Evolutionary conservation across 192 early-diverging fungal species (phyloP), one percentile per base, ranked within the genome.

Genomic region (Mortierella claussenii): DNA sequence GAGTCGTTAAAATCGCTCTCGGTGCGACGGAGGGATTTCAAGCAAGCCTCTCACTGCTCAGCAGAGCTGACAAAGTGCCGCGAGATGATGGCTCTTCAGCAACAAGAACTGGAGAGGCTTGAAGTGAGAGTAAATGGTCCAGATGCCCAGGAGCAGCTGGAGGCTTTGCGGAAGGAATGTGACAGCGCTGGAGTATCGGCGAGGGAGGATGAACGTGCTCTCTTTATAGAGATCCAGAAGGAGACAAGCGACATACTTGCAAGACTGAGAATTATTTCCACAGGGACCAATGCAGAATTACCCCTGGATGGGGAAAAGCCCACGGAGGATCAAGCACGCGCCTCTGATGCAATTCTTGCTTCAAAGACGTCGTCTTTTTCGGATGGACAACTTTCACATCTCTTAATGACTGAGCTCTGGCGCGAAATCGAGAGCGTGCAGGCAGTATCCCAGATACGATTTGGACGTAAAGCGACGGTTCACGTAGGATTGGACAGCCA

Each of bases 1-100:
- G 73, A 76, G 20, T 56, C 64, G 0, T 34, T 65, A 13, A 76
- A 76, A 30, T 43, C 21, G 10, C 26, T 67, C 7, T 57, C 73
- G 10, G 65, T 76, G 6, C 73, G 62, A 50, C 58, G 73, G 11
- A 57, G 73, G 11, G 73, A 76, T 54, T 76, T 76, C n/a, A 66
- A 62, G 36, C 64, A 76, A 27, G 73, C 73, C 8, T 59, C 73
- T 9, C 58, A 60, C 2, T 61, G 46, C 27, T 76, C 73, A 18
- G 36, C 27, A 3, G 73, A 76, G 28, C 20, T 76, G 0, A 17
- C 52, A 2, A 45, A 31, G 20, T 44, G 40, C 8, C 49, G 36
- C 21, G 73, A 44, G 18, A 49, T 23, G 4, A 30, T 66, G 1
- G n/a, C 2, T 17, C 31, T 51, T 4, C 34, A 49, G 21, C 40